Conservation (phyloP, 768 basidiomycete genomes). For the Calocybe gangraenosa region DNA sequence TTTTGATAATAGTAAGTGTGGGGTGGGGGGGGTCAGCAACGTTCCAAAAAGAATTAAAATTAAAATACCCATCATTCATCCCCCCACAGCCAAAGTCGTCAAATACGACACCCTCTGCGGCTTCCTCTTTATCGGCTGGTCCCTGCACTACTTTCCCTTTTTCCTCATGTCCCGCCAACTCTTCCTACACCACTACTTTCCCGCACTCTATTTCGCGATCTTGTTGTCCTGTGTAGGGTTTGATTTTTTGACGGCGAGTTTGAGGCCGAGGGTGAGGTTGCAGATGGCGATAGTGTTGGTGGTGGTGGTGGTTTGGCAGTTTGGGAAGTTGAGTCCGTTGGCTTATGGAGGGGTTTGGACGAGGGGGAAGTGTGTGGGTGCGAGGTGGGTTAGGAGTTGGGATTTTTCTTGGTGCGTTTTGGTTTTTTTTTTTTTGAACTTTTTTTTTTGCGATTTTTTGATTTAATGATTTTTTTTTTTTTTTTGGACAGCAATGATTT, state of each 20-base stretch:
- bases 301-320: conserved; percentile 75
- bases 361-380: conserved; percentile 63
- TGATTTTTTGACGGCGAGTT: conserved; percentile 76
- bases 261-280: conserved; percentile 72
- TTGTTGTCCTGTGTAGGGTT: conserved; percentile 75
- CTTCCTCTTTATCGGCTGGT: conserved; percentile 92
- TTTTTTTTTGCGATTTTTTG: neutral
- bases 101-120: conserved; percentile 91
- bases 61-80: neutral
- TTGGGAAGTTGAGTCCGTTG: conserved; percentile 73
- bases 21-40: too few species aligned
- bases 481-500: conserved; percentile 69
- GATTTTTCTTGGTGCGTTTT: conserved; percentile 81
- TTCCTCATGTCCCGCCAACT: conserved; percentile 96
- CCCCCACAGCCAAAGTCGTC: conserved; percentile 66
- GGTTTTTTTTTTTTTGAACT: neutral
- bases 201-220: conserved; percentile 91
- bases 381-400: conserved; percentile 92
- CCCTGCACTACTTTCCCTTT: conserved; percentile 93
- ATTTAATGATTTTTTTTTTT: conserved; percentile 1
- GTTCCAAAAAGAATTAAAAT: too few species aligned
- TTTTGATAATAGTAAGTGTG: conserved; percentile 82
- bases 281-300: conserved; percentile 77
- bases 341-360: conserved; percentile 89
- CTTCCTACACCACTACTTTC: conserved; percentile 98